Base-by-base conservation (phyloP, 1,139 yeast species). In the Debaryomycetaceae sp. region DNA sequence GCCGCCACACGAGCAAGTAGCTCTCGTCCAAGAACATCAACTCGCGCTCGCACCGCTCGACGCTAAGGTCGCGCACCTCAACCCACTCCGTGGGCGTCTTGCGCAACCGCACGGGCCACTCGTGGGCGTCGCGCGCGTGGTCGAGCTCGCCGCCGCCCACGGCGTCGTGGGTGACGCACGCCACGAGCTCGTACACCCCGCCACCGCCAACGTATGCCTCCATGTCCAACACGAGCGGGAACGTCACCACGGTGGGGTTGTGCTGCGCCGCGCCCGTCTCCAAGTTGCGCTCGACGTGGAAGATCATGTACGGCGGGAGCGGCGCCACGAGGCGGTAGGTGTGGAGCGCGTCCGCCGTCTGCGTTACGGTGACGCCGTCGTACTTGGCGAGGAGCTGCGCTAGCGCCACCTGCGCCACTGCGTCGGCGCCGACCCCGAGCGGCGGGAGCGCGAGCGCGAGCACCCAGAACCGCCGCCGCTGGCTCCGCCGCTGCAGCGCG, bases 1-100 rank as follows among this genome's bases (percentile, higher is more conserved):
- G 18, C 42, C 75, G 71, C 93, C 93, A 83, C 12, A 83, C 56
- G 50, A 82, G 89, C 25, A 84, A 56, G 51, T 75, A 77, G 28
- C 75, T 71, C 41, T 81, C 85, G 27, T 70, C 67, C 23, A 83
- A 51, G 43, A 82, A 79, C 32, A 84, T 46, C 31, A 83, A 58
- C 40, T 81, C 88, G 29, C 64, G 61, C 26, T 78, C 77, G 24
- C 71, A 65, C 11, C 51, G 50, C 23, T 57, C 62, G 1, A 75
- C 68, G 10, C 56, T 51, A 29, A 75, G 55, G 42, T 82, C 79
- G 28, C 69, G 65, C 9, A 83, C 63, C 36, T 72, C 75, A 3
- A 67, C 42, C 93, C 94, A 84, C 17, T 57, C 53, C 16, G 58
- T 53, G 4, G 61, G 47, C 3, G 57, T 48, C 20, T 58, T 51